A percentile compares a stretch with the other conserved stretches of the same genome.
phyloP scores from a whole-genome alignment of 148 eudicot genomes.

The Gaultheria prostrata region DNA sequence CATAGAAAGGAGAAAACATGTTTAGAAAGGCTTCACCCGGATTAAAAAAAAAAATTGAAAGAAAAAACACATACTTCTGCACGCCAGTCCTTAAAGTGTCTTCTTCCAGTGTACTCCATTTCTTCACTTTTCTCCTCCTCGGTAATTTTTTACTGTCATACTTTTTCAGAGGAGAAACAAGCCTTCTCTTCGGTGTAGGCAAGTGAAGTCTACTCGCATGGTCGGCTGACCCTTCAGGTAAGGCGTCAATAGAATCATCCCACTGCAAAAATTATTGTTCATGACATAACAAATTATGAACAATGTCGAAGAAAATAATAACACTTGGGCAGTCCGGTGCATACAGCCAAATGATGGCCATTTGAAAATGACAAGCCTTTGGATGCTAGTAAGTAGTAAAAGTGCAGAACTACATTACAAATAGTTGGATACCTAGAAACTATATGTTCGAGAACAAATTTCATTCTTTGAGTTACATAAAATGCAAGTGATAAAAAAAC shows the following conservation, averaged over 20 bases:
- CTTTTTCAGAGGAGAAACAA: constrained; percentile 39
- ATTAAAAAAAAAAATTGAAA: not conserved
- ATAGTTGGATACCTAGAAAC: not conserved
- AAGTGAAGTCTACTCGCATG: constrained; percentile 26
- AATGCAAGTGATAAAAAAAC: constrained; percentile 10
- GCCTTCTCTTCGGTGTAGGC: constrained; percentile 39
- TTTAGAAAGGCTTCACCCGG: not conserved
- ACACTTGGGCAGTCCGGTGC: not conserved
- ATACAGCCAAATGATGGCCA: not conserved
- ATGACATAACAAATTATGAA: not conserved
- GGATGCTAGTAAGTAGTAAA: not conserved
- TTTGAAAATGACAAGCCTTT: not conserved
- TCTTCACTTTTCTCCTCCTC: constrained; percentile 40
- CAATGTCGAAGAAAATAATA: not conserved
- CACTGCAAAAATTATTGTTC: constrained; percentile 35
- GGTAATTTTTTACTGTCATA: constrained; percentile 15
- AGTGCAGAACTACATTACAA: not conserved
- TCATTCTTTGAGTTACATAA: not conserved
- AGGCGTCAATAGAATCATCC: constrained; percentile 51
- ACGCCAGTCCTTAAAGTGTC: constrained; percentile 67
- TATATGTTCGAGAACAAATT: not conserved
- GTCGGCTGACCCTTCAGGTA: constrained; percentile 26
- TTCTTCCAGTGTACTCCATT: constrained; percentile 65
- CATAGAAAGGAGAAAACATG: not conserved
- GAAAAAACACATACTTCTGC: constrained; percentile 25